Percentiles rank a stretch among this genome's conserved stretches.
phyloP scores from a whole-genome alignment of 805 yeast genomes.

The Yamadazyma phyllophila region DNA sequence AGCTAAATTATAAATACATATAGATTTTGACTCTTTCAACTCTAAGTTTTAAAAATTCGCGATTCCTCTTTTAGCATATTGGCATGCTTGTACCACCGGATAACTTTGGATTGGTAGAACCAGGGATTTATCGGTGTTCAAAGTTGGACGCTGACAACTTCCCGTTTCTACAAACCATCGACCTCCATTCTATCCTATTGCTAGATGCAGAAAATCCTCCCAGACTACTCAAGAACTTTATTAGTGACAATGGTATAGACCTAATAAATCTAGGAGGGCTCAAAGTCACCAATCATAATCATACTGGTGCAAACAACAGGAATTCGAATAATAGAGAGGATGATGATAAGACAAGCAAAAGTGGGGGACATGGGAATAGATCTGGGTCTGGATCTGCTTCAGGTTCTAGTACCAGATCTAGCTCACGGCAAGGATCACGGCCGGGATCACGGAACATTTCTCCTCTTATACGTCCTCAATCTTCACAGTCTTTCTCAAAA shows the following conservation, averaged over 20 bases:
- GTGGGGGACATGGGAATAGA: neutral
- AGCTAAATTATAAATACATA: neutral
- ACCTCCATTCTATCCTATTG: slow-evolving; percentile 64
- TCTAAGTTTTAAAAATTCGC: neutral
- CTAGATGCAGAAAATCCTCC: slow-evolving; percentile 87
- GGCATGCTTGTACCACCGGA: slow-evolving; percentile 85
- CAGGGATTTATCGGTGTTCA: slow-evolving; percentile 78
- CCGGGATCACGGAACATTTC: slow-evolving; percentile 1
- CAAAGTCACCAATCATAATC: slow-evolving; percentile 38
- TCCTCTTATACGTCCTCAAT: neutral
- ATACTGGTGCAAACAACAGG: slow-evolving; percentile 20
- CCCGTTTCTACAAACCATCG: slow-evolving; percentile 74
- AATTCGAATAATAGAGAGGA: slow-evolving; percentile 16
- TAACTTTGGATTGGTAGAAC: slow-evolving; percentile 87
- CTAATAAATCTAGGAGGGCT: slow-evolving; percentile 47
- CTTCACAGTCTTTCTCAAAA: neutral
- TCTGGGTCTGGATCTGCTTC: neutral
- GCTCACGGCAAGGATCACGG: slow-evolving; percentile 2
- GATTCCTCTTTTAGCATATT: neutral
- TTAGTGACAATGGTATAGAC: slow-evolving; percentile 54
- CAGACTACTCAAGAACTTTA: slow-evolving; percentile 62
- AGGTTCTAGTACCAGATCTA: slow-evolving; percentile 3
- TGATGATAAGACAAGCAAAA: slow-evolving; percentile 15
- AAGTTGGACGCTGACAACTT: slow-evolving; percentile 72
- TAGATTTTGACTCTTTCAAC: neutral